Evolutionary conservation across 1,284 basidiomycete species (phyloP).

Genomic region (Cutaneotrichosporon cyanovorans): DNA sequence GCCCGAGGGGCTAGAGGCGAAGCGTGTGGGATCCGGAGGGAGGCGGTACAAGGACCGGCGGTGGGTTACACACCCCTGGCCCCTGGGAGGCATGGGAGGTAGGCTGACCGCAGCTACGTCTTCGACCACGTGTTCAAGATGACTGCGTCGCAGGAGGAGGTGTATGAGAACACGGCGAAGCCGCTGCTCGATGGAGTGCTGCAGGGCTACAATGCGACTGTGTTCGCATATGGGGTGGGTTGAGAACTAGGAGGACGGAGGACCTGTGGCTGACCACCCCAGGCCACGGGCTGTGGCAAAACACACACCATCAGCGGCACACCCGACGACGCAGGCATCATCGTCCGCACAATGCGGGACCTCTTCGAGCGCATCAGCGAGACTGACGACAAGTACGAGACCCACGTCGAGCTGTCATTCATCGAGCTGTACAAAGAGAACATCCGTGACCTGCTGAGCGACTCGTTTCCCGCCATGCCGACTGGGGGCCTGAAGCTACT

Average conservation of each 20-base stretch:
- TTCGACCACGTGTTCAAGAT: slow-evolving; percentile 86
- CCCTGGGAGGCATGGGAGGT: too few species aligned
- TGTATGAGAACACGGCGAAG: slow-evolving; percentile 75
- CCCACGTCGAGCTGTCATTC: slow-evolving; percentile 83
- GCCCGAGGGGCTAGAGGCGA: slow-evolving; percentile 71
- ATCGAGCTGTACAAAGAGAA: slow-evolving; percentile 98
- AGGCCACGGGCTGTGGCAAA: slow-evolving; percentile 97
- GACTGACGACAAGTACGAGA: slow-evolving; percentile 67
- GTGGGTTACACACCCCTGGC: slow-evolving; percentile 33
- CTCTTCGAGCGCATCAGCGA: slow-evolving; percentile 84
- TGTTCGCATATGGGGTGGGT: slow-evolving; percentile 92
- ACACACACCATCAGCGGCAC: slow-evolving; percentile 95
- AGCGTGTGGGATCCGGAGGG: slow-evolving; percentile 55
- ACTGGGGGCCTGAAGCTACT: slow-evolving; percentile 82
- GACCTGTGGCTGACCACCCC: too few species aligned
- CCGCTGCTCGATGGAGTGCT: slow-evolving; percentile 73
- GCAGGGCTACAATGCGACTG: slow-evolving; percentile 92
- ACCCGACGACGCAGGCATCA: slow-evolving; percentile 76
- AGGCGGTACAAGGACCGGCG: slow-evolving; percentile 80
- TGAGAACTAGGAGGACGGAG: background rate
- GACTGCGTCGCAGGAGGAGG: slow-evolving; percentile 69
- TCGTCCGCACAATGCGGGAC: slow-evolving; percentile 93
- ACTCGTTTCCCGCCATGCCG: slow-evolving; percentile 53
- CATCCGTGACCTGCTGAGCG: slow-evolving; percentile 85
- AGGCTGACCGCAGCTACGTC: slow-evolving; percentile 59